phyloP scores from a whole-genome alignment of 768 basidiomycete species.

The Serpula lacrymans region DNA sequence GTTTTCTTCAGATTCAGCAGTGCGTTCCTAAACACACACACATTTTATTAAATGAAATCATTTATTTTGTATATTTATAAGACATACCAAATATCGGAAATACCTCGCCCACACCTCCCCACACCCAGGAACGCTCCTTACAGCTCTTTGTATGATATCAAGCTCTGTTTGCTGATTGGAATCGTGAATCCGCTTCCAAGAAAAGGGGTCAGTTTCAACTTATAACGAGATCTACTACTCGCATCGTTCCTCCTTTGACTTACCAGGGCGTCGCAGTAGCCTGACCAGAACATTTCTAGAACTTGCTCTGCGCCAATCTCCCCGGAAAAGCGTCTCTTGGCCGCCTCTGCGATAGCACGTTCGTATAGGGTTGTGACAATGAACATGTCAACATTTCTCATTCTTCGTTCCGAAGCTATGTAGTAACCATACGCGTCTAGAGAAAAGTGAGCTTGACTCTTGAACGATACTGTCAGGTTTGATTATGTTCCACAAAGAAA shows the following conservation, averaged over 20 bases:
- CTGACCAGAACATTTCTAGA: constrained; percentile 66
- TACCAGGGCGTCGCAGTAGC: constrained; percentile 71
- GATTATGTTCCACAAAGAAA: neutral
- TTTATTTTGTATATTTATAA: no score
- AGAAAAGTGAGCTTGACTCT: no score
- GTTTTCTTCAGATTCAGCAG: constrained; percentile 28
- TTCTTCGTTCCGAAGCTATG: constrained; percentile 57
- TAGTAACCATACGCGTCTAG: constrained; percentile 63
- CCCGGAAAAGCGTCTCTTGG: constrained; percentile 50
- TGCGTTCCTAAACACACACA: constrained; percentile 46
- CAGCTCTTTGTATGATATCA: constrained; percentile 50
- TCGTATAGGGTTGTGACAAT: constrained; percentile 63
- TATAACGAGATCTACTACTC: no score
- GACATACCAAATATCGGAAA: constrained; percentile 63
- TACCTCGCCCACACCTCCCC: constrained; percentile 81
- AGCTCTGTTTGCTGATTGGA: constrained; percentile 40
- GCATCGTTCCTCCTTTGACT: no score
- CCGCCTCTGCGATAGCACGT: constrained; percentile 72
- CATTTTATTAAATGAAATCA: no score
- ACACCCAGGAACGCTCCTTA: constrained; percentile 69
- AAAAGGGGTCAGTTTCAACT: neutral
- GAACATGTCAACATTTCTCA: constrained; percentile 55
- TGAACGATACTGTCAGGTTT: neutral
- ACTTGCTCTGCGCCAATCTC: constrained; percentile 56
- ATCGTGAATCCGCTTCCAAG: constrained; percentile 44